A percentile compares a stretch with the other conserved stretches of the same genome.
phyloP scores from a whole-genome alignment of 2,329 filamentous ascomycete genomes.

The Fusarium hainanense region DNA sequence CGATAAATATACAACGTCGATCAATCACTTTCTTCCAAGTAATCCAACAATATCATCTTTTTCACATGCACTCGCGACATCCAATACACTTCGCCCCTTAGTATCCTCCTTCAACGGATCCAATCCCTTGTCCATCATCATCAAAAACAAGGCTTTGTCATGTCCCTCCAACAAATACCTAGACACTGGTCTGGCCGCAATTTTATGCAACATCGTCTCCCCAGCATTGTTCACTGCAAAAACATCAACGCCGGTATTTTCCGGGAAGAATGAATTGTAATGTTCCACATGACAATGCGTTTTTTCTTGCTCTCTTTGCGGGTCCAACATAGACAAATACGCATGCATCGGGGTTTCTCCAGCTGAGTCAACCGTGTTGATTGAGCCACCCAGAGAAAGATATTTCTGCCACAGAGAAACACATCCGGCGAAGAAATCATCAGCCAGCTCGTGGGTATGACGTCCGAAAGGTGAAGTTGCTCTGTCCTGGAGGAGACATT shows the following conservation, averaged over 20 bases:
- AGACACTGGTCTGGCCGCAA: not conserved
- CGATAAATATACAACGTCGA: not conserved
- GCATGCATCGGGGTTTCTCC: slow-evolving; percentile 33
- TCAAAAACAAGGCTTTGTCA: slow-evolving; percentile 31
- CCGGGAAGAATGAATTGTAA: slow-evolving; percentile 29
- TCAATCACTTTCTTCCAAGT: slow-evolving; percentile 15
- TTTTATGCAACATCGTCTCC: slow-evolving; percentile 35
- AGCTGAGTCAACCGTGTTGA: slow-evolving; percentile 23
- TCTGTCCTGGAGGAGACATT: slow-evolving; percentile 4
- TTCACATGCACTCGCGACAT: slow-evolving; percentile 40
- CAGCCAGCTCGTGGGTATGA: not conserved
- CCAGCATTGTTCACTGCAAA: slow-evolving; percentile 22
- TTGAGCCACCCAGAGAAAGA: slow-evolving; percentile 13
- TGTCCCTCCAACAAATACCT: not conserved
- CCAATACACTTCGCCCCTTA: slow-evolving; percentile 37
- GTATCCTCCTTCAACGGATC: slow-evolving; percentile 40
- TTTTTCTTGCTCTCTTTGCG: not conserved
- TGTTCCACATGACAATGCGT: slow-evolving; percentile 21
- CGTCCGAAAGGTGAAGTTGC: not conserved
- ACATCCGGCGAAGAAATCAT: slow-evolving; percentile 18
- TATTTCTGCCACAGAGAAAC: slow-evolving; percentile 19
- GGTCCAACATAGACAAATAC: slow-evolving; percentile 11
- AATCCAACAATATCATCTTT: slow-evolving; percentile 35
- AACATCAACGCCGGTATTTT: slow-evolving; percentile 24
- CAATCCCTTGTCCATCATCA: slow-evolving; percentile 29